These are phyloP conservation scores for Candida maris DNA, from an alignment of 805 yeast genomes.

Conservation along the genomic window DNA sequence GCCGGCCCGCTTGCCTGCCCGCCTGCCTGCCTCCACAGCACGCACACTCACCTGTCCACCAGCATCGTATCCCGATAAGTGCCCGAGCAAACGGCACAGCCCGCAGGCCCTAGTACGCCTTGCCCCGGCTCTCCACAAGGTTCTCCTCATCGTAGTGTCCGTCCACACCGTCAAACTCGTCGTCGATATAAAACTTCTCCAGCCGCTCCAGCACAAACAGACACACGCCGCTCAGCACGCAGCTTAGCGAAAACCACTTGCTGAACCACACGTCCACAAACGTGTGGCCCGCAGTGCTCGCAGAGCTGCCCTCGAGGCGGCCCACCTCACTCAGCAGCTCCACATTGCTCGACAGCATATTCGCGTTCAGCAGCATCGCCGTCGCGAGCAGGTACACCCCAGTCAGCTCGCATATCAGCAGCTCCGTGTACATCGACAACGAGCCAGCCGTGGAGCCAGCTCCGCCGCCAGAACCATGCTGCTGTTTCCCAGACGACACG, in stretches of 20 bases:
- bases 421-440: conserved; percentile 23
- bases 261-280: conserved; percentile 53
- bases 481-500: not conserved
- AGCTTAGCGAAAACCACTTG: conserved; percentile 44
- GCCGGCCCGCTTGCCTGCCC: too few relatives aligned
- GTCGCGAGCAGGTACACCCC: conserved; percentile 53
- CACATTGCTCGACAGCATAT: conserved; percentile 41
- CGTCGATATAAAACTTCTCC: conserved; percentile 21
- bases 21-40: too few relatives aligned
- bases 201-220: conserved; percentile 24
- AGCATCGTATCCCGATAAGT: too few relatives aligned
- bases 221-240: conserved; percentile 32
- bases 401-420: conserved; percentile 41
- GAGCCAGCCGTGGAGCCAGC: not conserved
- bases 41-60: too few relatives aligned
- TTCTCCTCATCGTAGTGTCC: conserved; percentile 30
- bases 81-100: too few relatives aligned
- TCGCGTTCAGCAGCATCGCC: conserved; percentile 45
- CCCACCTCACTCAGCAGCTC: conserved; percentile 18
- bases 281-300: conserved; percentile 17
- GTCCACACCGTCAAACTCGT: conserved; percentile 20
- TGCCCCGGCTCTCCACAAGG: conserved; percentile 17
- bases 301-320: conserved; percentile 27
- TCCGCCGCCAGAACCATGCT: not conserved
- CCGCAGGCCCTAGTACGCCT: conserved; percentile 5